These are phyloP conservation scores for Geotrichum ghanense DNA, from an alignment of 805 yeast genomes.

Conservation along the genomic window DNA sequence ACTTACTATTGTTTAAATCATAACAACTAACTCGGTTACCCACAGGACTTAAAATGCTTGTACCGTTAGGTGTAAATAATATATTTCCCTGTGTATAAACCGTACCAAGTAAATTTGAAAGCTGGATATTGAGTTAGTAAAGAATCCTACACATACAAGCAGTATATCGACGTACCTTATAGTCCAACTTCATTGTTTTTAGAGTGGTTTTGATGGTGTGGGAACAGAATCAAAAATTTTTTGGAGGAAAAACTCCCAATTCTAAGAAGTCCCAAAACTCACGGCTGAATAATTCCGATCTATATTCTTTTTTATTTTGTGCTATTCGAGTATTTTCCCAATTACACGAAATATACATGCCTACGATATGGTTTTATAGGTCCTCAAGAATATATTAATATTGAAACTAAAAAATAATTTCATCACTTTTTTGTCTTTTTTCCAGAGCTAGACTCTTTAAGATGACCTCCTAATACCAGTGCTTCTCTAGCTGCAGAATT, in stretches of 20 bases:
- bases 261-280: too few relatives aligned
- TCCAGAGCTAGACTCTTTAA: conserved; percentile 13
- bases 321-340: too few relatives aligned
- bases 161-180: conserved; percentile 22
- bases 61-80: conserved; percentile 77
- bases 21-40: conserved; percentile 88
- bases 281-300: too few relatives aligned
- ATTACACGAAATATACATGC: too few relatives aligned
- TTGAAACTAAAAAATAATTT: neutral
- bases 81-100: conserved; percentile 92
- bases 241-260: neutral
- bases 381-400: neutral
- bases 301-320: too few relatives aligned
- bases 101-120: conserved; percentile 84
- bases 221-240: neutral
- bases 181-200: conserved; percentile 68
- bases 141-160: neutral
- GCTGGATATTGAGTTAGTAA: conserved; percentile 28
- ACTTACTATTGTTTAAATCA: conserved; percentile 71
- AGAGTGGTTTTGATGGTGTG: neutral
- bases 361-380: too few relatives aligned
- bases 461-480: conserved; percentile 50
- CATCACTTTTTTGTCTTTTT: neutral
- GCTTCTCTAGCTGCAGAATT: conserved; percentile 84
- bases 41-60: conserved; percentile 75